Base-by-base conservation (phyloP, 2,329 filamentous ascomycete species). In the Aaosphaeria arxii region DNA sequence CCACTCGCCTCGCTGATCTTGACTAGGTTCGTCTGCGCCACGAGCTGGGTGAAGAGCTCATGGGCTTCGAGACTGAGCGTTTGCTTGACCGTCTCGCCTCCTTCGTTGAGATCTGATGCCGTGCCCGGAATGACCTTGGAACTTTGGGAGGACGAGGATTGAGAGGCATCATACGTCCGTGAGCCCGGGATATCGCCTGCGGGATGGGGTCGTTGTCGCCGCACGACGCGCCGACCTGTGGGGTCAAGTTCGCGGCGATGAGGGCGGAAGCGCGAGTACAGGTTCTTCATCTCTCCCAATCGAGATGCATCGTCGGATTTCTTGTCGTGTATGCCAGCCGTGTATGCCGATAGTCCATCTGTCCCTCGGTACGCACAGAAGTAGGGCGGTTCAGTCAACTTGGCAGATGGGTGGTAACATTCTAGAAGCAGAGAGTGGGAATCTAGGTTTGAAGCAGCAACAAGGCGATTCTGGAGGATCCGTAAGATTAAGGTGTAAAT, bases 31-130 rank as follows among this genome's bases (percentile, higher is more conserved):
- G 81, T 81, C 28, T 82, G 75, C 5, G 83, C 80, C 62, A 86
- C 87, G 7, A 94, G 77, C 69, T 94, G 88, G 1, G 85, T 84
- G 63, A 92, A 91, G 13, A 84, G 72, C 68, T 91, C 88, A 52
- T 83, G 79, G 1, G 79, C 79, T 54, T 91, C 88, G 1, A 94
- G 73, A 41, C 76, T 75, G 39, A 92, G 64, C 6, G 79, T 80
- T 49, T 87, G 80, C 11, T 74, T 78, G 1, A 86, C 80, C 6
- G 74, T 66, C 29, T 77, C 72, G 2, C 33, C 17, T 30, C 72
- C 69, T 30, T 63, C 57, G 47, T 61, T 58, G 28, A 48, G 56
- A 41, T 66, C 64, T 45, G 55, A 52, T 11, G 54, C 53, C 6
- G 61, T 61, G 1, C 61, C 61, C 5, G 62, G 58, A 40, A 57